Evolutionary conservation across 1,284 basidiomycete species (phyloP), one percentile per base, ranked within the genome.

Genomic region (Pascua sp.): DNA sequence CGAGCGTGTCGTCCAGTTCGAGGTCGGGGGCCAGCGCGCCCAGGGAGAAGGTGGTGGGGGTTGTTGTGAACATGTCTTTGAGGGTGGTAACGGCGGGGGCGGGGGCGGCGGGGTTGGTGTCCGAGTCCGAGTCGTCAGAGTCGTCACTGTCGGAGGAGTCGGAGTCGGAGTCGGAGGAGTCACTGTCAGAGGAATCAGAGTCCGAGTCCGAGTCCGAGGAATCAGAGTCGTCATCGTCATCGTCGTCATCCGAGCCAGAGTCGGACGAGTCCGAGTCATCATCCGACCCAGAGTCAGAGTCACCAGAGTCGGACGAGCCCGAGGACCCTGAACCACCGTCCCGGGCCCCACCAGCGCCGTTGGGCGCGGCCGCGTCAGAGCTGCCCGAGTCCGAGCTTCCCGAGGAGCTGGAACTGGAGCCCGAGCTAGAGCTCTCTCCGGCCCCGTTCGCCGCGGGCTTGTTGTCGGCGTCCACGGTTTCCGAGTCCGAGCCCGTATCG

Each of bases 1-100:
- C 24, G 24, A 32, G 24, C 10, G 69, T 68, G 42, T 75, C 73
- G 60, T 76, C 72, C 11, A 77, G 56, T 37, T 78, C 76, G 17
- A 78, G 58, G 50, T 75, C 73, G 17, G 60, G 56, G 7, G 62
- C 71, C 9, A 78, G 60, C 11, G 66, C 60, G 32, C 67, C 67
- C n/a, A 65, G 47, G 7, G 56, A 50, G 36, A 51, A 47, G 13
- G 47, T 8, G 18, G 51, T 13, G 18, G 56, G 48, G 10, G n/a
- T 38, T 3, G 38, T 11, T 11, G 68, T 66, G 55, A 75, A 75
- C 64, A 75, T 65, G 52, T 67, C 67, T 55, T 72, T 73, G 15
- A 75, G 55, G 11, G 63, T 65, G 13, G 57, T 42, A 3, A 56
- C 47, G 15, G 12, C 36, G 11, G 52, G 4, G 10, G 44, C 8